phyloP scores from a whole-genome alignment of 768 basidiomycete genomes.

The Hemileccinum impolitum region DNA sequence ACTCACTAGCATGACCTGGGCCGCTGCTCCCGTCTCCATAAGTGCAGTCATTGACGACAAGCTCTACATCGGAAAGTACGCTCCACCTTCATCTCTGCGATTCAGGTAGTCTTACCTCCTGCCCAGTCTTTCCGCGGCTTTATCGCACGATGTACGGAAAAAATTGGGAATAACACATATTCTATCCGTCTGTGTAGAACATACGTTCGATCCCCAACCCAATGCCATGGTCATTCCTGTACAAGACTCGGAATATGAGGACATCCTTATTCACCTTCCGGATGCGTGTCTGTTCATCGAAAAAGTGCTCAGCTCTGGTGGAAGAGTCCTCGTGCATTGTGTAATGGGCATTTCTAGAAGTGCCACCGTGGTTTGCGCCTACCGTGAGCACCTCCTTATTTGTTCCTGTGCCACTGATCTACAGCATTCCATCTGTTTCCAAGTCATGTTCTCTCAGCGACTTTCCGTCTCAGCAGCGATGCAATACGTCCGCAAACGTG shows the following conservation, averaged over 20 bases:
- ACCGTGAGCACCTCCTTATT: slow-evolving; percentile 35
- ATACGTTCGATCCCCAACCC: slow-evolving; percentile 38
- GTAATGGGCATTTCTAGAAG: slow-evolving; percentile 72
- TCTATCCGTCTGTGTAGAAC: slow-evolving; percentile 57
- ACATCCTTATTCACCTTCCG: slow-evolving; percentile 65
- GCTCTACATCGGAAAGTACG: slow-evolving; percentile 37
- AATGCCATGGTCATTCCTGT: slow-evolving; percentile 35
- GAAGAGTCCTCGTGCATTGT: slow-evolving; percentile 68
- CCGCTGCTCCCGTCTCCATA: slow-evolving; percentile 25
- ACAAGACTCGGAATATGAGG: slow-evolving; percentile 48
- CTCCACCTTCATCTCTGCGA: not conserved
- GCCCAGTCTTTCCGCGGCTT: slow-evolving; percentile 31
- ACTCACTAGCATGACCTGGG: slow-evolving; percentile 26
- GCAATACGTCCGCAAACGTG: slow-evolving; percentile 48
- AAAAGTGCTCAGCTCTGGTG: slow-evolving; percentile 47
- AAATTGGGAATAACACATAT: slow-evolving; percentile 51
- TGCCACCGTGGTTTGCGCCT: slow-evolving; percentile 56
- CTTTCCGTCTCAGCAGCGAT: slow-evolving; percentile 44
- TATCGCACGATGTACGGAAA: slow-evolving; percentile 28
- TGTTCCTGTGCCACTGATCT: slow-evolving; percentile 1
- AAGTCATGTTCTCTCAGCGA: slow-evolving; percentile 51
- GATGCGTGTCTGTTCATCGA: slow-evolving; percentile 60
- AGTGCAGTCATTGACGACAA: slow-evolving; percentile 28
- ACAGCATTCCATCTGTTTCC: not conserved
- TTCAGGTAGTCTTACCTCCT: not conserved